Percentiles rank a stretch among this genome's conserved stretches.
Conservation (phyloP, 2,329 filamentous ascomycete species). For the Aureobasidium sp. region DNA sequence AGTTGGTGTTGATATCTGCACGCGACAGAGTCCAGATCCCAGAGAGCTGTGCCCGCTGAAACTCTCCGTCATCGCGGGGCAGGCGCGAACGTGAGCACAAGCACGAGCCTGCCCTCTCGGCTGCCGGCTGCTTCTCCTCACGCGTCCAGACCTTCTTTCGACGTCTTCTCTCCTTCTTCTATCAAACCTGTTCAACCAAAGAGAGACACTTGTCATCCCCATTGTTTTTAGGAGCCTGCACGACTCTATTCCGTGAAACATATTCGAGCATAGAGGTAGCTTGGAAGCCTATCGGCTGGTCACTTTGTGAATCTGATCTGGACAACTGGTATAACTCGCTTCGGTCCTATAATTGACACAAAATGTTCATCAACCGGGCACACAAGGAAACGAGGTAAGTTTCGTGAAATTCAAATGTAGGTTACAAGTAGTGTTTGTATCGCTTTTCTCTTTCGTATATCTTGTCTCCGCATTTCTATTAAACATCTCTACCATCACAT, state of each 20-base stretch:
- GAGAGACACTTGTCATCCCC: neutral
- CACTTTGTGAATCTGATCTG: neutral
- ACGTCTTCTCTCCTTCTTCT: neutral
- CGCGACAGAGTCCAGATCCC: neutral
- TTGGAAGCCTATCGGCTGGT: too few relatives aligned
- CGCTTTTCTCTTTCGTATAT: neutral
- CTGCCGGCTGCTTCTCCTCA: neutral
- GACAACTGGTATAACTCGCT: neutral
- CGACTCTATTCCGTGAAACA: neutral
- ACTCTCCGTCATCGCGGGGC: constrained; percentile 11
- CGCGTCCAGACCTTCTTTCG: constrained; percentile 2
- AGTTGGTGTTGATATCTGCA: neutral
- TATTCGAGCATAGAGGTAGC: too few relatives aligned
- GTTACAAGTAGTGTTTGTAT: neutral
- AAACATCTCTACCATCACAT: neutral
- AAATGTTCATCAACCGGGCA: neutral
- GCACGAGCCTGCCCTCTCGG: neutral
- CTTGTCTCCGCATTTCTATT: neutral
- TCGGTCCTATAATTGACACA: neutral
- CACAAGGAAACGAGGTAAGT: neutral
- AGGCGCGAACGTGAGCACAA: neutral
- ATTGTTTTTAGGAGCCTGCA: neutral
- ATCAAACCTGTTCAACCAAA: neutral
- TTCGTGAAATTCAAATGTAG: neutral
- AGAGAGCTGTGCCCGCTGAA: neutral